phyloP scores from a whole-genome alignment of 169 alveolate species.

The Miamiensis avidus region DNA sequence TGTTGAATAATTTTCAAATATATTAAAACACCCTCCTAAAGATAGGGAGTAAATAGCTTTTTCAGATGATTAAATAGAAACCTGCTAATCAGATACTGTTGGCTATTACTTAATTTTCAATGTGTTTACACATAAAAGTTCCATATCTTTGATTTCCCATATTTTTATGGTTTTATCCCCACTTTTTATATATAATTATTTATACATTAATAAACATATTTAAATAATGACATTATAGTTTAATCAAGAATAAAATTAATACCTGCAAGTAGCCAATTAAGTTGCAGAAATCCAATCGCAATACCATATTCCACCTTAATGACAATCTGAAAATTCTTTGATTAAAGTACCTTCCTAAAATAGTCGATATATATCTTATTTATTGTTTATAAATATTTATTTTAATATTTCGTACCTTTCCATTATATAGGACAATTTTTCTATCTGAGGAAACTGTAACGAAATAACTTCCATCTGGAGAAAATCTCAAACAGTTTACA shows the following conservation, averaged over 20 bases:
- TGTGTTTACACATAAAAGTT: background rate
- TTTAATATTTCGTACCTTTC: background rate
- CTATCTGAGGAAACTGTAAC: conserved; percentile 55
- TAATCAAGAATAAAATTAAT: too few relatives aligned
- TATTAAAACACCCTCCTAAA: background rate
- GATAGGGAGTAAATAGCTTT: background rate
- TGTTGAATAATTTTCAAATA: too few relatives aligned
- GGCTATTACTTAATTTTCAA: background rate
- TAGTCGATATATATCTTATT: too few relatives aligned
- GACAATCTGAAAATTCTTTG: background rate
- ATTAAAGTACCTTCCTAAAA: background rate
- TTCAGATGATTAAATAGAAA: background rate
- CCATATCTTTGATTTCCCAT: background rate
- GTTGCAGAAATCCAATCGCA: background rate
- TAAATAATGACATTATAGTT: background rate
- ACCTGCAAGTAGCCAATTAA: background rate
- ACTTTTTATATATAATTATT: background rate
- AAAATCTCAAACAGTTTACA: conserved; percentile 39
- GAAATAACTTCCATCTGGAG: conserved; percentile 42
- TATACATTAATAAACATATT: background rate
- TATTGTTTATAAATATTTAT: too few relatives aligned
- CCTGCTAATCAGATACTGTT: background rate
- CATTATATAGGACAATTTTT: conserved; percentile 42
- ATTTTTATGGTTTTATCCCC: background rate
- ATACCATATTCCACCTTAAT: background rate